These are phyloP conservation scores for Ophiocytium majus DNA, from an alignment of 352 stramenopile genomes.

Conservation along the genomic window DNA sequence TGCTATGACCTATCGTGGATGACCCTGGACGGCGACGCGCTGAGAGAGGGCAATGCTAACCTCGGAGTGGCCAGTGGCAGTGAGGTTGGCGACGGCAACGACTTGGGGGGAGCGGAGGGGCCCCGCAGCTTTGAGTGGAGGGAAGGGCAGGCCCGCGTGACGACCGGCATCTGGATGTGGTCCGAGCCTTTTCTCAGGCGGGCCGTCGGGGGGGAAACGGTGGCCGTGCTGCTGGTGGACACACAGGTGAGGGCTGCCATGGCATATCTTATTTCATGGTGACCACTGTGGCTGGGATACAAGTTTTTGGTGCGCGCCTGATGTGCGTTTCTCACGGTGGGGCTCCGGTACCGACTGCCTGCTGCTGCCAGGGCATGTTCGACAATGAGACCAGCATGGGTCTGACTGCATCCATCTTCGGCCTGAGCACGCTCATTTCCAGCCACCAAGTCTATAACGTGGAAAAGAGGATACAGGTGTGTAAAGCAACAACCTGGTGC, in stretches of 20 bases:
- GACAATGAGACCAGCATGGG: constrained; percentile 97
- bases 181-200: constrained; percentile 87
- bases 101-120: constrained; percentile 35
- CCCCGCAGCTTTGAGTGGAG: constrained; percentile 88
- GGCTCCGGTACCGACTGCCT: too few relatives aligned
- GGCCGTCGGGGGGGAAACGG: constrained; percentile 68
- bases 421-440: constrained; percentile 86
- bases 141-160: constrained; percentile 91
- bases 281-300: too few relatives aligned
- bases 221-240: constrained; percentile 95
- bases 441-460: constrained; percentile 98
- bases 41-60: constrained; percentile 60
- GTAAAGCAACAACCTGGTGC: too few relatives aligned
- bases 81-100: constrained; percentile 28
- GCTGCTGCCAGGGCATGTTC: constrained; percentile 91
- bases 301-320: too few relatives aligned
- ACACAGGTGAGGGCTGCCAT: too few relatives aligned
- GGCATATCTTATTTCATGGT: too few relatives aligned
- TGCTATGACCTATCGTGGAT: constrained; percentile 62
- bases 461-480: constrained; percentile 91
- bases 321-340: too few relatives aligned
- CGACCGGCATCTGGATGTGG: constrained; percentile 99
- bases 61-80: not conserved
- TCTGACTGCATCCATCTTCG: constrained; percentile 97
- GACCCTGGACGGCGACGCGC: constrained; percentile 44